phyloP scores from a whole-genome alignment of 148 eudicot species.

The Rhododendron ferrugineum region DNA sequence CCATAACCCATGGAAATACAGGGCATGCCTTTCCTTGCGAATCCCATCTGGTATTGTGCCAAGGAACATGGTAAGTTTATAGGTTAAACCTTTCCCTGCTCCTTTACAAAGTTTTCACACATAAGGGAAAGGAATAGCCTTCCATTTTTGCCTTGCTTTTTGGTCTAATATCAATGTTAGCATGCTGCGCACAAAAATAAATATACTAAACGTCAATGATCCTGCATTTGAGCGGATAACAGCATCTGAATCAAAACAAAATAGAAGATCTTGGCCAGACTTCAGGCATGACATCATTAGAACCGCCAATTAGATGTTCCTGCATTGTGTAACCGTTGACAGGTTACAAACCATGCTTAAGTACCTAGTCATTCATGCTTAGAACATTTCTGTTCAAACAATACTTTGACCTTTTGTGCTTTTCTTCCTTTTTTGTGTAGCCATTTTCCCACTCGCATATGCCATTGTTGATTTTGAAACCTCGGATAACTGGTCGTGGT shows the following conservation, averaged over 20 bases:
- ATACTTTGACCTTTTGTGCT: too few species aligned
- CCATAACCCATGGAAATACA: constrained; percentile 73
- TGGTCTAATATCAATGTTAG: constrained; percentile 19
- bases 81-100: constrained; percentile 64
- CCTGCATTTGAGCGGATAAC: constrained; percentile 8
- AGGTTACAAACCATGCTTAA: constrained; percentile 2
- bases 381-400: too few species aligned
- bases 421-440: too few species aligned
- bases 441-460: too few species aligned
- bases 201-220: constrained; percentile 3
- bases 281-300: constrained; percentile 50
- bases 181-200: constrained; percentile 32
- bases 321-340: constrained; percentile 28
- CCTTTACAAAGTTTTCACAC: constrained; percentile 54
- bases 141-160: constrained; percentile 17
- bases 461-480: too few species aligned
- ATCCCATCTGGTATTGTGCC: constrained; percentile 73
- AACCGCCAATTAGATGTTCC: constrained; percentile 91
- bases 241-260: constrained; percentile 14
- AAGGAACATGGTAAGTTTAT: constrained; percentile 69
- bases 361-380: too few species aligned
- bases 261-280: constrained; percentile 38
- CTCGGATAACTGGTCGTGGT: too few species aligned
- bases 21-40: constrained; percentile 56
- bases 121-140: constrained; percentile 72